Evolutionary conservation across 116 monocot genomes (phyloP), one percentile per base, ranked within the genome.

Genomic region (Dioscorea cayenensis): DNA sequence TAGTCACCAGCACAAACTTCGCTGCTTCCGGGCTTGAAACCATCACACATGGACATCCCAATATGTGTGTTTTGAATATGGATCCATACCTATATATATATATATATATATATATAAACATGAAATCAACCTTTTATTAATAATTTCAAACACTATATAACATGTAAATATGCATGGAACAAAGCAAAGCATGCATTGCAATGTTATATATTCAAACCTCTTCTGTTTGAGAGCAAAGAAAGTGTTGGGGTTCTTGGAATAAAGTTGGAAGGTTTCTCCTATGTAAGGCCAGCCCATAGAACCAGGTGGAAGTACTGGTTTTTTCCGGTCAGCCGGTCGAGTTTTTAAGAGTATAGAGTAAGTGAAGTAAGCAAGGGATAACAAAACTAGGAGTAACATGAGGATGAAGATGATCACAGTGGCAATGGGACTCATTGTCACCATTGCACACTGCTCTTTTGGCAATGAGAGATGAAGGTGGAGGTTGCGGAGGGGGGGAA

Each of bases 1-100:
- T 79, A n/a, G 85, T 89, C 13, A 82, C 78, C 51, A 95, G 85
- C 63, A 95, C 95, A 60, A 90, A 88, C 72, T 77, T 82, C 28
- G 89, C 87, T 2, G 92, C 92, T 70, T 90, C 90, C 0, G 96
- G 90, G 72, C 92, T 92, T 17, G 92, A 92, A 18, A 96, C 77
- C 92, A 96, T 96, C 28, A 96, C 71, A 63, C 90, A 87, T 23
- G 96, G 92, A 82, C 90, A 96, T 0, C 96, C 92, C 49, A 96
- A 69, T 18, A 96, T 90, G 75, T 86, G 88, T 27, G 92, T 92
- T 82, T 96, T 96, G 81, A 96, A 96, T 7, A 96, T 77, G 0
- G 82, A 29, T 0, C 96, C 96, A 49, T 91, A 92, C 73, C 81
- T 85, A 36, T 25, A 25, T 25, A 25, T 25, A 1, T 1, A 25